These are phyloP conservation scores for Amylostereum chailletii DNA, from an alignment of 1,284 basidiomycete genomes.

Conservation along the genomic window DNA sequence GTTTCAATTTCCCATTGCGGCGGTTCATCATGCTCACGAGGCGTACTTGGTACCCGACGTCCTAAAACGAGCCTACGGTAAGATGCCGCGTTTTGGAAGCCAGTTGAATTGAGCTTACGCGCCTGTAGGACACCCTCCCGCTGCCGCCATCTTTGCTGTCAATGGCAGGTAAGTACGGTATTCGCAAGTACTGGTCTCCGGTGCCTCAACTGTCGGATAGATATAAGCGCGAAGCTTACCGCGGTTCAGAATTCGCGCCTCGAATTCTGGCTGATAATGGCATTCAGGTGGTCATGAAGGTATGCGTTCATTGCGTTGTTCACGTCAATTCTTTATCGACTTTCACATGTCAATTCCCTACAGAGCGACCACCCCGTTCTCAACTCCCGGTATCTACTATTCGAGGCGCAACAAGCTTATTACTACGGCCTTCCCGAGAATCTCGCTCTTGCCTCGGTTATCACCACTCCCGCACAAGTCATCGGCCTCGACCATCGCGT, in stretches of 20 bases:
- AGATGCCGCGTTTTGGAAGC: conserved; percentile 30
- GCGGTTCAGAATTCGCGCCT: conserved; percentile 80
- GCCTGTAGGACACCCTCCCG: conserved; percentile 42
- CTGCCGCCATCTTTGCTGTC: conserved; percentile 68
- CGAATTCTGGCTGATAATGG: conserved; percentile 71
- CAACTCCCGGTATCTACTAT: conserved; percentile 72
- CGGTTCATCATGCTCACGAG: conserved; percentile 84
- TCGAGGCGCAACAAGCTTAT: conserved; percentile 85
- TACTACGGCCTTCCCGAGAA: conserved; percentile 60
- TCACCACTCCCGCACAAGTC: conserved; percentile 67
- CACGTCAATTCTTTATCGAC: neutral
- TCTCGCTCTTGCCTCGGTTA: conserved; percentile 67
- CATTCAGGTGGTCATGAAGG: conserved; percentile 74
- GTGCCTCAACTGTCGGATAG: conserved; percentile 29
- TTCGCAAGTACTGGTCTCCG: conserved; percentile 11
- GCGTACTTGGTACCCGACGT: conserved; percentile 76
- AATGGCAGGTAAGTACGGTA: conserved; percentile 32
- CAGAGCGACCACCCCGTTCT: conserved; percentile 70
- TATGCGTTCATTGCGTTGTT: conserved; percentile 15
- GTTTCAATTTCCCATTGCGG: conserved; percentile 76
- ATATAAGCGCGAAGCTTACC: conserved; percentile 82
- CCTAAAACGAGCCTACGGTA: conserved; percentile 61
- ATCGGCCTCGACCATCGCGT: conserved; percentile 79
- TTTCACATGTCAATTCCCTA: neutral
- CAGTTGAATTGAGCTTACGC: conserved; percentile 5